Conservation (phyloP, 306 rosid genomes). For the Oemleria cerasiformis region DNA sequence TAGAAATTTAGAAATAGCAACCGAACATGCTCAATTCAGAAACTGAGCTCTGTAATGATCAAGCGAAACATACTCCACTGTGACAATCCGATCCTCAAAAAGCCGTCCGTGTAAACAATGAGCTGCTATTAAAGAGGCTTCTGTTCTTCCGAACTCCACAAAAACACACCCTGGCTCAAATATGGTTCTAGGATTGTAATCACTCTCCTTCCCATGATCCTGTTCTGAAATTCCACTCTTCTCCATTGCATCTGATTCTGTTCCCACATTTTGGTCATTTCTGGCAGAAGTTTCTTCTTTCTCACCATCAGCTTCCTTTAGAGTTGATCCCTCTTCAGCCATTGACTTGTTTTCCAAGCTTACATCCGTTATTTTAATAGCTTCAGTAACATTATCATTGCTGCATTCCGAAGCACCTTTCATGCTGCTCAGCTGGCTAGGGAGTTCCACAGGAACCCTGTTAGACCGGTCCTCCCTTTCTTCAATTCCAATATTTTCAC, state of each 20-base stretch:
- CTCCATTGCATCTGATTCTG: slow-evolving; percentile 29
- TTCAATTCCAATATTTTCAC: slow-evolving; percentile 18
- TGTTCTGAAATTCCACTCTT: slow-evolving; percentile 26
- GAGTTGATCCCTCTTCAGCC: slow-evolving; percentile 17
- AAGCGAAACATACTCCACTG: slow-evolving; percentile 57
- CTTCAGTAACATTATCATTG: slow-evolving; percentile 29
- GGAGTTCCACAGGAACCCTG: slow-evolving; percentile 24
- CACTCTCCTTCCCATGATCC: slow-evolving; percentile 28
- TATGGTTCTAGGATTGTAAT: slow-evolving; percentile 26
- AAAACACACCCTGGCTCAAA: slow-evolving; percentile 62
- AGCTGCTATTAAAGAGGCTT: slow-evolving; percentile 69
- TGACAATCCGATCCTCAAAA: slow-evolving; percentile 63
- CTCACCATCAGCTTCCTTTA: slow-evolving; percentile 22
- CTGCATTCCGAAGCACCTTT: slow-evolving; percentile 29
- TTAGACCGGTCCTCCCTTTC: slow-evolving; percentile 19
- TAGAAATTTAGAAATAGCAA: neutral
- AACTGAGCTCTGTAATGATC: slow-evolving; percentile 55
- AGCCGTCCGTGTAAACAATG: slow-evolving; percentile 73
- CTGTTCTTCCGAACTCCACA: slow-evolving; percentile 81
- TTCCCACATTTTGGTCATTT: slow-evolving; percentile 20
- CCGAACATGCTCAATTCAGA: slow-evolving; percentile 37
- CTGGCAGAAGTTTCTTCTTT: slow-evolving; percentile 27
- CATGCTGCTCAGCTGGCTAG: slow-evolving; percentile 27
- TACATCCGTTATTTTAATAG: slow-evolving; percentile 15
- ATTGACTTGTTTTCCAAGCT: slow-evolving; percentile 26